Conservation (phyloP, 805 yeast species). For the Lachancea cidri region DNA sequence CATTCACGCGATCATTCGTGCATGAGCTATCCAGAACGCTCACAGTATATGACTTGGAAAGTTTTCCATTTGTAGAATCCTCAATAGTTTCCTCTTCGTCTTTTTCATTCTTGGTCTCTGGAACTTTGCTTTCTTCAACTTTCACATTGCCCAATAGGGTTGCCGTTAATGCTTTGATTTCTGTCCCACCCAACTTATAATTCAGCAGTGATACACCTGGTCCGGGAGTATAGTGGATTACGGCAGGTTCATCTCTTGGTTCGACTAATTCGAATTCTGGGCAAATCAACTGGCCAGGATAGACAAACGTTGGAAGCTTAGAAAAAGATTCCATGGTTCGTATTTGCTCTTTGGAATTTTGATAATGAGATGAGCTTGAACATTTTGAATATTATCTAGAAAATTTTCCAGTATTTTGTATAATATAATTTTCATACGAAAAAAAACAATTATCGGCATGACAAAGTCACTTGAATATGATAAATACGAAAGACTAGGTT, state of each 20-base stretch:
- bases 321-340: constrained; percentile 1
- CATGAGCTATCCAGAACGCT: constrained; percentile 1
- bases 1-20: constrained; percentile 12
- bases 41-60: constrained; percentile 12
- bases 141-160: constrained; percentile 58
- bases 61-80: constrained; percentile 5
- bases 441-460: too few relatives aligned
- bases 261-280: constrained; percentile 45
- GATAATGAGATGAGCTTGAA: not conserved
- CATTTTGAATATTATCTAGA: not conserved
- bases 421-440: not conserved
- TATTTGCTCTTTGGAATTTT: not conserved
- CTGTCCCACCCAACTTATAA: constrained; percentile 37
- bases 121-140: constrained; percentile 24
- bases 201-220: constrained; percentile 54
- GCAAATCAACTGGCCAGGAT: constrained; percentile 80
- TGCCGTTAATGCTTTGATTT: constrained; percentile 44
- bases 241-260: constrained; percentile 24
- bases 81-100: constrained; percentile 11
- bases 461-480: not conserved
- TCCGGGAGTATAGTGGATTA: constrained; percentile 53
- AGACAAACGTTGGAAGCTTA: constrained; percentile 41
- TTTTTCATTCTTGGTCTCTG: constrained; percentile 12
- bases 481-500: not conserved
- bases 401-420: not conserved